These are phyloP conservation scores for Dianthus caryophyllus DNA, from an alignment of 148 eudicot species.

Conservation along the genomic window DNA sequence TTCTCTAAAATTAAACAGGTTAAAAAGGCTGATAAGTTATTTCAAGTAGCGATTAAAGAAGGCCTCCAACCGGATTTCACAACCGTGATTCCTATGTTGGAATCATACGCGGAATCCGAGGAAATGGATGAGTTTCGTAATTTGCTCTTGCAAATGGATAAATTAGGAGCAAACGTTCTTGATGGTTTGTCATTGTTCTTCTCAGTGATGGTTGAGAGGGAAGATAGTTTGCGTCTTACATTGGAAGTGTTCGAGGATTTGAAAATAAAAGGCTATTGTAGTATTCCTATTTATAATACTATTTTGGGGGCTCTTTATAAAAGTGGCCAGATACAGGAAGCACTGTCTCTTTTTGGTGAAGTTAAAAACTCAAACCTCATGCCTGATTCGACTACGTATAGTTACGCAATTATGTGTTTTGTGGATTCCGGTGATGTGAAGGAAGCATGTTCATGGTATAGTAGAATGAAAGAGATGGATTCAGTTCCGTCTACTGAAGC, in stretches of 20 bases:
- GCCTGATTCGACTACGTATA: constrained; percentile 65
- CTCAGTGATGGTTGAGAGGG: constrained; percentile 44
- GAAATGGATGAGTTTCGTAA: constrained; percentile 55
- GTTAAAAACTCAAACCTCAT: constrained; percentile 39
- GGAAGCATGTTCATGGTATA: constrained; percentile 67
- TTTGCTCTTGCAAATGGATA: constrained; percentile 65
- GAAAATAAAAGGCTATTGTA: constrained; percentile 52
- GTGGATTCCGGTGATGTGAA: constrained; percentile 52
- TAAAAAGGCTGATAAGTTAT: constrained; percentile 62
- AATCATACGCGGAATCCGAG: constrained; percentile 52
- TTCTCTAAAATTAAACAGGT: constrained; percentile 52
- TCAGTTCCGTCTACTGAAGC: constrained; percentile 60
- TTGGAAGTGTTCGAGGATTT: constrained; percentile 50
- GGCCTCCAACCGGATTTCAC: constrained; percentile 68
- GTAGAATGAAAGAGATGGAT: constrained; percentile 56
- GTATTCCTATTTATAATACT: constrained; percentile 57
- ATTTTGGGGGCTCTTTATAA: constrained; percentile 58
- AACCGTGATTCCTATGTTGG: constrained; percentile 64
- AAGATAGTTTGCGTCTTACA: constrained; percentile 37
- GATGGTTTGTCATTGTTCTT: constrained; percentile 62
- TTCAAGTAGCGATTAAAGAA: constrained; percentile 58
- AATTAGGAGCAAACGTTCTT: constrained; percentile 39
- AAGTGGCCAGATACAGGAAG: constrained; percentile 45
- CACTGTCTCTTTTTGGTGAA: constrained; percentile 57
- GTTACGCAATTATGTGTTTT: constrained; percentile 56